phyloP scores from a whole-genome alignment of 1,284 basidiomycete genomes.

The Amylostereum chailletii region DNA sequence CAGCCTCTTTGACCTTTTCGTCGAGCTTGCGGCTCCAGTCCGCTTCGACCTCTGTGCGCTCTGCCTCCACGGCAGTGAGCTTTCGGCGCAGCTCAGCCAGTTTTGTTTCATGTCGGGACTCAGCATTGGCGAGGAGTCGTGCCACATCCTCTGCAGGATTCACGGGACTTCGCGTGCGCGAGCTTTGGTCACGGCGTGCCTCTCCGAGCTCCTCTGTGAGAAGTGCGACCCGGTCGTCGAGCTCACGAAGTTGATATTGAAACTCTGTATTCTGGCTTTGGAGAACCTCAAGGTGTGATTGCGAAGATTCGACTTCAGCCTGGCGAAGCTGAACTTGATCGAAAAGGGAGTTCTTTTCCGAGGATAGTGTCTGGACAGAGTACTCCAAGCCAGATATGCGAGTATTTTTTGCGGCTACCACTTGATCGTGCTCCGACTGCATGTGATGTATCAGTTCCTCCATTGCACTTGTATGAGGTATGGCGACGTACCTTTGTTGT shows the following conservation, averaged over 20 bases:
- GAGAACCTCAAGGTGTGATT: conserved; percentile 63
- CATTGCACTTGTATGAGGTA: neutral
- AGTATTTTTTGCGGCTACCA: conserved; percentile 49
- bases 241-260: conserved; percentile 78
- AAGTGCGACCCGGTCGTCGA: conserved; percentile 59
- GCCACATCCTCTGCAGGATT: conserved; percentile 58
- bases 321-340: conserved; percentile 80
- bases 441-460: neutral
- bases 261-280: conserved; percentile 76
- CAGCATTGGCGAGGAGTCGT: conserved; percentile 67
- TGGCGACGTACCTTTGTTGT: conserved; percentile 55
- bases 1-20: conserved; percentile 71
- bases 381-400: conserved; percentile 66
- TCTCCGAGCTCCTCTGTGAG: conserved; percentile 71
- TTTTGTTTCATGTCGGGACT: conserved; percentile 69
- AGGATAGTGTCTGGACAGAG: conserved; percentile 55
- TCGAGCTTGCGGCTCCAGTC: conserved; percentile 77
- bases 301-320: conserved; percentile 79
- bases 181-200: conserved; percentile 41
- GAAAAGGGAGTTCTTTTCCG: conserved; percentile 74
- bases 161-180: conserved; percentile 32
- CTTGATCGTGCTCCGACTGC: conserved; percentile 67
- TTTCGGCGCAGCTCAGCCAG: conserved; percentile 61
- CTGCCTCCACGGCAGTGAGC: conserved; percentile 52
- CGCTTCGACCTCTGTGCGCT: conserved; percentile 72